These are phyloP conservation scores for Margaritispora aquatica DNA, from an alignment of 495 filamentous ascomycete species.

Conservation along the genomic window DNA sequence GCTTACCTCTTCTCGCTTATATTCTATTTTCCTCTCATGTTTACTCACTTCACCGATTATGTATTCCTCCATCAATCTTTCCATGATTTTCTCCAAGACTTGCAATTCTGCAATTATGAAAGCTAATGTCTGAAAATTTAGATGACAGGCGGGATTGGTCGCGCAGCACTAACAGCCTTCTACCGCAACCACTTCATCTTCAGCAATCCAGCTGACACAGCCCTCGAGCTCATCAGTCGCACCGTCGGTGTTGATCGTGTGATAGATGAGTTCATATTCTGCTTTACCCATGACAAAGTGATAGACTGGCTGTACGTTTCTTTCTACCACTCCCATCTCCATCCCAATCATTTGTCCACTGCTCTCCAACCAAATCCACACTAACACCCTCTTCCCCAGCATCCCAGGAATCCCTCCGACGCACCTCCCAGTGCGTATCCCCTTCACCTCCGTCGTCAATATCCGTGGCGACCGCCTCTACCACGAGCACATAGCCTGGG, in stretches of 20 bases:
- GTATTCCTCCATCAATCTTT: background rate
- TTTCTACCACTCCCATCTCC: conserved; percentile 13
- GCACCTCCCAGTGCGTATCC: conserved; percentile 56
- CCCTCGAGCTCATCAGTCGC: conserved; percentile 63
- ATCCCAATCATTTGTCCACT: background rate
- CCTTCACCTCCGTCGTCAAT: conserved; percentile 69
- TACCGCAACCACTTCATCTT: conserved; percentile 72
- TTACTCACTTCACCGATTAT: background rate
- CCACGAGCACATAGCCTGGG: conserved; percentile 84
- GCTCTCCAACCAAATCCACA: too few species aligned
- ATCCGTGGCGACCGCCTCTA: conserved; percentile 68
- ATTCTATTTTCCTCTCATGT: too few species aligned
- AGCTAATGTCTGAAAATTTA: background rate
- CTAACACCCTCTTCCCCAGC: background rate
- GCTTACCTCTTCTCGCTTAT: background rate
- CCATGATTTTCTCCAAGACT: background rate
- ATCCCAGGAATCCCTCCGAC: conserved; percentile 72
- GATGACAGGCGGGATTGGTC: conserved; percentile 67
- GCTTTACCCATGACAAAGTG: conserved; percentile 64
- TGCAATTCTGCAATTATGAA: background rate
- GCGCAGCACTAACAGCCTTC: conserved; percentile 58
- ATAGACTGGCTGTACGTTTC: conserved; percentile 64
- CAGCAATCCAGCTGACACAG: conserved; percentile 59
- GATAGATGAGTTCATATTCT: conserved; percentile 50
- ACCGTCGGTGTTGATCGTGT: conserved; percentile 54